Conservation (phyloP, 2,329 filamentous ascomycete genomes). For the Neophaeococcomyces mojaviensis region DNA sequence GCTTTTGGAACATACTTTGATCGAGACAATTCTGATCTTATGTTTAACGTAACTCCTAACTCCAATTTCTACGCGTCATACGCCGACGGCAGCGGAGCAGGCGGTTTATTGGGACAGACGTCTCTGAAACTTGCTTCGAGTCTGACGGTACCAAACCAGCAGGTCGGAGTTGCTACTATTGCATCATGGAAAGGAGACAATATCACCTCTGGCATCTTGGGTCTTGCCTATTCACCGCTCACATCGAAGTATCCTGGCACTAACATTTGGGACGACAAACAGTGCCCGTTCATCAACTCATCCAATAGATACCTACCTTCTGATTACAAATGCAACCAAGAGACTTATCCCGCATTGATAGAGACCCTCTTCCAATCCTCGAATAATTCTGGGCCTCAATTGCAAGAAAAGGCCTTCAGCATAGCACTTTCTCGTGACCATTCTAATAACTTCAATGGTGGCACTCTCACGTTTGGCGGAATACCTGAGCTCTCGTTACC, state of each 20-base stretch:
- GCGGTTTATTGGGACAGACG: background rate
- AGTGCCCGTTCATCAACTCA: constrained; percentile 18
- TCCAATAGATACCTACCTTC: background rate
- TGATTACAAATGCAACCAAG: background rate
- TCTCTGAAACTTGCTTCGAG: constrained; percentile 6
- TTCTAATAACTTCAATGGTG: constrained; percentile 39
- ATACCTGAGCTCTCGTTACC: constrained; percentile 26
- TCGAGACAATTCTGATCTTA: background rate
- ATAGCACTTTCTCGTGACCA: constrained; percentile 31
- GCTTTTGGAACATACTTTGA: background rate
- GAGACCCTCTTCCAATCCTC: background rate
- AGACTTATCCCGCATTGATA: background rate
- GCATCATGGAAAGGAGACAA: constrained; percentile 39
- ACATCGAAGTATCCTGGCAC: constrained; percentile 33
- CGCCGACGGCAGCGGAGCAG: background rate
- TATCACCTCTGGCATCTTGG: constrained; percentile 43
- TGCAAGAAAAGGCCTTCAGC: constrained; percentile 24
- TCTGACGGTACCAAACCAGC: constrained; percentile 30
- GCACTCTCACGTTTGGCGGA: constrained; percentile 40
- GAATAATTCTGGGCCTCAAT: constrained; percentile 8
- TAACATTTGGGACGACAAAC: constrained; percentile 16
- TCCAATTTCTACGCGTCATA: background rate
- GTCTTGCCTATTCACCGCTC: constrained; percentile 44
- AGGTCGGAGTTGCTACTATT: constrained; percentile 40
- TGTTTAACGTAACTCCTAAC: background rate